Conservation (phyloP, 768 basidiomycete genomes). For the Lactifluus rugatus region DNA sequence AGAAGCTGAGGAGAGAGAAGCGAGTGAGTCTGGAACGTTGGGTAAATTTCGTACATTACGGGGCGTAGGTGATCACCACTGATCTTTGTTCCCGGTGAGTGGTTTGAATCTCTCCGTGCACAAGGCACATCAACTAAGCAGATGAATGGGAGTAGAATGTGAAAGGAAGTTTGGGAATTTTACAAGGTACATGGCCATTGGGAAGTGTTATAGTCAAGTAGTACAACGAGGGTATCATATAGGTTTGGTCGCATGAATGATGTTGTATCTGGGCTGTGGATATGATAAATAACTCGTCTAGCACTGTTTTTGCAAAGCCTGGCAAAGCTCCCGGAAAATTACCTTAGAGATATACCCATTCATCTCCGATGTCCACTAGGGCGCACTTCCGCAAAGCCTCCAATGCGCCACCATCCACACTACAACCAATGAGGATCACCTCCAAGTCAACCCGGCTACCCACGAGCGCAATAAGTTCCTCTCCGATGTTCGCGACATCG, state of each 20-base stretch:
- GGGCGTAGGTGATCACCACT: too few relatives aligned
- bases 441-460: constrained; percentile 1
- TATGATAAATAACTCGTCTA: too few relatives aligned
- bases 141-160: background rate
- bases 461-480: constrained; percentile 4
- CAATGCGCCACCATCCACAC: background rate
- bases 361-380: constrained; percentile 6
- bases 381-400: background rate
- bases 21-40: too few relatives aligned
- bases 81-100: too few relatives aligned
- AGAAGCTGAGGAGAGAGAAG: too few relatives aligned
- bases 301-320: background rate
- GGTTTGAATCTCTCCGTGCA: too few relatives aligned
- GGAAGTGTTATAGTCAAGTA: background rate
- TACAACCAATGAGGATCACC: constrained; percentile 4
- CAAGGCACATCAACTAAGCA: too few relatives aligned
- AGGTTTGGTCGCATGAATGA: background rate
- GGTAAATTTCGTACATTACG: too few relatives aligned
- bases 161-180: background rate
- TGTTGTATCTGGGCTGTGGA: background rate
- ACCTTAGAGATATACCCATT: constrained; percentile 9
- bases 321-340: too few relatives aligned
- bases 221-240: background rate
- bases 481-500: background rate
- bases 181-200: too few relatives aligned